Conservation (phyloP, 1,284 basidiomycete genomes). For the Heterobasidion occidentale region DNA sequence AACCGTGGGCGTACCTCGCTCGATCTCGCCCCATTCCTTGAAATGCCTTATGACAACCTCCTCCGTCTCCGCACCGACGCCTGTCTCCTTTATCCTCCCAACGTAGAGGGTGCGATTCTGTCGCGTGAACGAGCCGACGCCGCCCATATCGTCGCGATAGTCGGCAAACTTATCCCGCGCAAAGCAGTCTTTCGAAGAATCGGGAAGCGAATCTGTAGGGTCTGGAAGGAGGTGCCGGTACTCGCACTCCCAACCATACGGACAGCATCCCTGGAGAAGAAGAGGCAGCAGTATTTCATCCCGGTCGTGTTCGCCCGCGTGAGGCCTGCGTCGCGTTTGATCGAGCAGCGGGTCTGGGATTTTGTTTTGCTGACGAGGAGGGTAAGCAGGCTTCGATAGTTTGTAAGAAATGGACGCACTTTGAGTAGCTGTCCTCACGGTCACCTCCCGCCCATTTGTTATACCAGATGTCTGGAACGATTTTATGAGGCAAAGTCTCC, state of each 20-base stretch:
- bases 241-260: slow-evolving; percentile 96
- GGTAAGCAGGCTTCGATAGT: neutral
- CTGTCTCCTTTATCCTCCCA: slow-evolving; percentile 89
- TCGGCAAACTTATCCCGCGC: slow-evolving; percentile 95
- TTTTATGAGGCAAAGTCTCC: neutral
- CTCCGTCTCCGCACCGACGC: slow-evolving; percentile 82
- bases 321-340: slow-evolving; percentile 85
- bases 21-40: slow-evolving; percentile 95
- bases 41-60: slow-evolving; percentile 89
- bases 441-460: slow-evolving; percentile 98
- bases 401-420: slow-evolving; percentile 42
- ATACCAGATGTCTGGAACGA: slow-evolving; percentile 86
- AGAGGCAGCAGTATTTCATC: slow-evolving; percentile 90
- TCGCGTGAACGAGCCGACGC: slow-evolving; percentile 91
- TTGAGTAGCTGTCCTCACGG: slow-evolving; percentile 88
- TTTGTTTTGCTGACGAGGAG: slow-evolving; percentile 75
- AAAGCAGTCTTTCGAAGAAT: slow-evolving; percentile 94
- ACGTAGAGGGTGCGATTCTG: slow-evolving; percentile 95
- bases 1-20: slow-evolving; percentile 60
- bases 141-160: slow-evolving; percentile 99
- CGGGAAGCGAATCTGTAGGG: slow-evolving; percentile 62
- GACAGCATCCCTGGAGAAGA: slow-evolving; percentile 97
- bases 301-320: slow-evolving; percentile 90
- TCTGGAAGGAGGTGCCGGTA: slow-evolving; percentile 87
- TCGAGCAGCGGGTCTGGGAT: slow-evolving; percentile 84